Conservation (phyloP, 306 rosid genomes). For the Pyrus pyrifolia region DNA sequence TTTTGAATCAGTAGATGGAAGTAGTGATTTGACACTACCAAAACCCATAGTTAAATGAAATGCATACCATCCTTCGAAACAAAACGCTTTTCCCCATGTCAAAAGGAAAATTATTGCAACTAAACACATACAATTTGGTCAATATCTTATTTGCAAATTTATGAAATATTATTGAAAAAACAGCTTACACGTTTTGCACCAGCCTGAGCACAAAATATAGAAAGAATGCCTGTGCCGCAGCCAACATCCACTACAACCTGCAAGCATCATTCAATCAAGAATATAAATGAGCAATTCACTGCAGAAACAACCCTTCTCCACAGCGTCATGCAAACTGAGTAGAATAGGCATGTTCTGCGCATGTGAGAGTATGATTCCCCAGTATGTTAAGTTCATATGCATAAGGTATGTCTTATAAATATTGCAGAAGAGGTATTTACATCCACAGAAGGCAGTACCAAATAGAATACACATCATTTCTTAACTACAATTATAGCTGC, state of each 20-base stretch:
- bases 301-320: background rate
- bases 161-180: background rate
- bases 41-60: background rate
- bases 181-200: slow-evolving; percentile 89
- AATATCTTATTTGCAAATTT: background rate
- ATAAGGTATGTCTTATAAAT: background rate
- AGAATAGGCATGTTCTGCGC: background rate
- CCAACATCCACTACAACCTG: slow-evolving; percentile 98
- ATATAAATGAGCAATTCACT: slow-evolving; percentile 7
- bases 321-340: background rate
- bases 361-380: background rate
- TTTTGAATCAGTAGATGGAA: background rate
- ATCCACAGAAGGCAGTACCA: background rate
- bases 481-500: slow-evolving; percentile 11
- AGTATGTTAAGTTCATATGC: background rate
- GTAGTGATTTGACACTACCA: background rate
- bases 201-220: slow-evolving; percentile 97
- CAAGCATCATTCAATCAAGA: slow-evolving; percentile 18
- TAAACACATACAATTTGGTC: background rate
- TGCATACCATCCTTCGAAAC: background rate
- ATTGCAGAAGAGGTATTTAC: background rate
- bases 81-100: background rate
- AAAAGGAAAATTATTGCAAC: background rate
- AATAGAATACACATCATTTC: background rate
- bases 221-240: slow-evolving; percentile 93